phyloP scores from a whole-genome alignment of 441 rosid genomes.

The Mallotus japonicus region DNA sequence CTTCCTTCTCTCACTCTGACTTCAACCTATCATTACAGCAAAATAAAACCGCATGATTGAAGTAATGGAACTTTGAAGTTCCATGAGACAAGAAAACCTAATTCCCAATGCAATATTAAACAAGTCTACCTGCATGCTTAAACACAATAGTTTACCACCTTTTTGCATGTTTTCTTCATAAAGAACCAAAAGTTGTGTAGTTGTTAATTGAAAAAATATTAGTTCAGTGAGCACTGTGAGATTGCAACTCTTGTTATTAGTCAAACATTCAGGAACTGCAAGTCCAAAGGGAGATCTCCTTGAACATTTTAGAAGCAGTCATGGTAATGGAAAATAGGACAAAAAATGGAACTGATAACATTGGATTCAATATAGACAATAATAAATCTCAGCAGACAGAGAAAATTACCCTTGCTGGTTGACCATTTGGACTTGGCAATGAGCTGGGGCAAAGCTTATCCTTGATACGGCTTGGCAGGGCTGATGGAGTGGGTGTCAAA shows the following conservation, averaged over 20 bases:
- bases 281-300: not conserved
- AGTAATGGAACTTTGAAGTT: not conserved
- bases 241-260: not conserved
- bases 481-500: constrained; percentile 58
- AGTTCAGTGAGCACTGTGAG: no score
- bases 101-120: not conserved
- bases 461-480: constrained; percentile 56
- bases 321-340: not conserved
- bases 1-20: constrained; percentile 67
- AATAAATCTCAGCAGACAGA: not conserved
- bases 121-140: not conserved
- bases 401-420: constrained; percentile 56
- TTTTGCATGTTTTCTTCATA: not conserved
- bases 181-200: not conserved
- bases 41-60: not conserved
- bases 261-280: no score
- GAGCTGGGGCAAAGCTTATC: constrained; percentile 59
- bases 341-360: not conserved
- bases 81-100: not conserved
- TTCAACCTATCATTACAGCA: constrained; percentile 44
- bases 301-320: not conserved
- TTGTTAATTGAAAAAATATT: not conserved
- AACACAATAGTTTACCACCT: no score
- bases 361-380: not conserved
- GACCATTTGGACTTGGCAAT: constrained; percentile 61